phyloP scores from a whole-genome alignment of 2,329 filamentous ascomycete genomes.

The Aspergillus eucalypticola region DNA sequence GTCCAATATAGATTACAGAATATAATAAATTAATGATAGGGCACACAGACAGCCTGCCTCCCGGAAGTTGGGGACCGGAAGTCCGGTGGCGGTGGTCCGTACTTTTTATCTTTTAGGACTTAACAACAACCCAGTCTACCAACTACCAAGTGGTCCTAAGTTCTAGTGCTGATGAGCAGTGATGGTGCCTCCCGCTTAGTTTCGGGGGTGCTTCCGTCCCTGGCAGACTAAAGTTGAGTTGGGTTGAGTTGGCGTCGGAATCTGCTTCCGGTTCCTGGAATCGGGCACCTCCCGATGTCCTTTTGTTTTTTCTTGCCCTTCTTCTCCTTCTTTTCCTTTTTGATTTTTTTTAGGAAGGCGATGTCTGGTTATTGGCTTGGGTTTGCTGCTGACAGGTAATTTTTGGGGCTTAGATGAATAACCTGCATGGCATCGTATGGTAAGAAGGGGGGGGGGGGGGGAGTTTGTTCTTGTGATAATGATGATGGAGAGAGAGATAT shows the following conservation, averaged over 20 bases:
- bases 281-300: not conserved
- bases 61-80: too few species aligned
- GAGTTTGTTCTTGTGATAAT: not conserved
- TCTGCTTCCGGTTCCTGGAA: slow-evolving; percentile 2
- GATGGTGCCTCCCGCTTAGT: too few species aligned
- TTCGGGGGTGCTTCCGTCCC: not conserved
- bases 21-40: too few species aligned
- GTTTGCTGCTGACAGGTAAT: not conserved
- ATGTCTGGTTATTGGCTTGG: not conserved
- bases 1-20: too few species aligned
- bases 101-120: too few species aligned
- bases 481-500: not conserved
- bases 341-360: not conserved
- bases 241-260: not conserved
- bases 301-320: not conserved
- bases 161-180: not conserved
- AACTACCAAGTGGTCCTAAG: too few species aligned
- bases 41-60: too few species aligned
- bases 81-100: too few species aligned
- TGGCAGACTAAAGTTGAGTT: not conserved
- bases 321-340: not conserved
- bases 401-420: not conserved
- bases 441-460: too few species aligned
- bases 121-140: too few species aligned
- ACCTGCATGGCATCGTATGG: not conserved